Base-by-base conservation (phyloP, 192 early-diverging fungal species). In the Rhizoclosmatium globosum region DNA sequence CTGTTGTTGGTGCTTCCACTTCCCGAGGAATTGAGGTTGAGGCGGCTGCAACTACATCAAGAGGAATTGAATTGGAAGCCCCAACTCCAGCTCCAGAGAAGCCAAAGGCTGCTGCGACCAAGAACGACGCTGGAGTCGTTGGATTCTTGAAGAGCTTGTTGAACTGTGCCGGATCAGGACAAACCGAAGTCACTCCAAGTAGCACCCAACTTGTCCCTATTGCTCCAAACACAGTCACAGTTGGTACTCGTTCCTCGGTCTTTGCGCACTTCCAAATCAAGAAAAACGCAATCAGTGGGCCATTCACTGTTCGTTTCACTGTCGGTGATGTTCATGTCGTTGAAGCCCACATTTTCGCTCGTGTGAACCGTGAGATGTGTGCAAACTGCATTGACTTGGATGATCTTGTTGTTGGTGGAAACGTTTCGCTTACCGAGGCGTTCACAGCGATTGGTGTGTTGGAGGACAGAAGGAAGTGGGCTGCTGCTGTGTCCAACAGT, bases 331-430 rank as follows among this genome's bases (percentile, higher is more conserved):
- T 38, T 9, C 38, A 21, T 19, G 70, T 50, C 19, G 70, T 7
- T 17, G 21, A 57, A 41, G 17, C 17, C 2, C 56, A 47, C 48
- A 39, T 72, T 7, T 72, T 72, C 56, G 70, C 70, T 13, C 70
- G 70, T 2, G 21, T 50, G 1, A 42, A 19, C 13, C 21, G 44
- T 3, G 70, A 72, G 7, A 21, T 19, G 2, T 72, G 70, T 44
- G 7, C 17, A 9, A 72, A 72, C 70, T 72, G 70, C 70, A 19
- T 72, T 39, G 70, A 72, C 50, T 72, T 58, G 53, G 70, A 72
- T 31, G 57, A 72, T 38, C 38, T 72, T 11, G 23, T 38, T 19
- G 19, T 72, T 38, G 70, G 70, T 23, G 70, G 70, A 47, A 50
- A 17, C 2, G 21, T 19, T 2, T 57, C 48, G 2, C 44, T 72